Evolutionary conservation across 2,329 filamentous ascomycete species (phyloP).

Genomic region (Colletotrichum orbiculare): DNA sequence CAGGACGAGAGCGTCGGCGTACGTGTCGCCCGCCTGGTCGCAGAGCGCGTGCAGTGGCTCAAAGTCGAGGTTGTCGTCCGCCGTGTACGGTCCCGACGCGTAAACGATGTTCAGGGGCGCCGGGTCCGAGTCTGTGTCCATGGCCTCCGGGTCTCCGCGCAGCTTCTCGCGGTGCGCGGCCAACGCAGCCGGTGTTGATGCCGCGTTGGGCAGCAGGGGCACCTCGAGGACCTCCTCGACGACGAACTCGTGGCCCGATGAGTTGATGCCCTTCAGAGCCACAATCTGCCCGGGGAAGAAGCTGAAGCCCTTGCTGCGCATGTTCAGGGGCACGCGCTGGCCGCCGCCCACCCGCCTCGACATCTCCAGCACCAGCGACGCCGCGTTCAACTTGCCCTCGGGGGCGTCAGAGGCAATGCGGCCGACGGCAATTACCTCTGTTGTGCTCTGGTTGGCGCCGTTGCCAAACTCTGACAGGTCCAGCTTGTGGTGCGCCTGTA

Average conservation of each 20-base stretch:
- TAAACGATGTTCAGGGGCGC: slow-evolving; percentile 81
- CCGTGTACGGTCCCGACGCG: slow-evolving; percentile 89
- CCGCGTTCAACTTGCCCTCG: slow-evolving; percentile 87
- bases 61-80: slow-evolving; percentile 92
- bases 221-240: slow-evolving; percentile 81
- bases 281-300: slow-evolving; percentile 97
- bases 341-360: slow-evolving; percentile 87
- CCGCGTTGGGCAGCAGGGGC: slow-evolving; percentile 80
- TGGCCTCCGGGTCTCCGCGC: slow-evolving; percentile 70
- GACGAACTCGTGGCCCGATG: slow-evolving; percentile 84
- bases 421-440: slow-evolving; percentile 89
- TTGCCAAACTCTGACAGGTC: slow-evolving; percentile 88
- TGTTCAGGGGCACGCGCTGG: slow-evolving; percentile 80
- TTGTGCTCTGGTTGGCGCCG: slow-evolving; percentile 84
- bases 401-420: slow-evolving; percentile 88
- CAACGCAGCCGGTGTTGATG: slow-evolving; percentile 73
- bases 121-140: slow-evolving; percentile 65
- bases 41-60: slow-evolving; percentile 87
- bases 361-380: slow-evolving; percentile 88
- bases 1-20: slow-evolving; percentile 83
- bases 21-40: slow-evolving; percentile 77
- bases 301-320: slow-evolving; percentile 76
- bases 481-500: slow-evolving; percentile 79
- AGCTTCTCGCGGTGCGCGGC: slow-evolving; percentile 77
- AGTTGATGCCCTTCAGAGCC: slow-evolving; percentile 86